These are phyloP conservation scores for Coniochaeta hoffmannii DNA, from an alignment of 2,329 filamentous ascomycete genomes.

Conservation along the genomic window DNA sequence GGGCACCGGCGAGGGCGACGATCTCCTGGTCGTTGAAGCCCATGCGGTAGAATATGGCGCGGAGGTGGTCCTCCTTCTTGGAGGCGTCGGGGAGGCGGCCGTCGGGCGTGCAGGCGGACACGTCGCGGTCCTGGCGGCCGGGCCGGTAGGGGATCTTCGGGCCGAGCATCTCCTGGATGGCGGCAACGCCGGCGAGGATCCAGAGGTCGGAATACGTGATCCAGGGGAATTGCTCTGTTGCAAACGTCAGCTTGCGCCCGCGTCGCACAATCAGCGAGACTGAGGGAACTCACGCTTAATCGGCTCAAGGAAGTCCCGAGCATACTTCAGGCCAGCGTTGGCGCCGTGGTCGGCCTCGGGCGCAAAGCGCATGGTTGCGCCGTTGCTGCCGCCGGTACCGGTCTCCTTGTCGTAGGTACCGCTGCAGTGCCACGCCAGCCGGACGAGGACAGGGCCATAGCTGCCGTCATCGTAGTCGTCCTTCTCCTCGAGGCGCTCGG, in stretches of 20 bases:
- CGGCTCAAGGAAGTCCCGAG: slow-evolving; percentile 88
- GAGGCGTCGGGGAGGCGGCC: slow-evolving; percentile 69
- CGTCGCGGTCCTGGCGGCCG: slow-evolving; percentile 73
- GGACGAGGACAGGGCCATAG: slow-evolving; percentile 85
- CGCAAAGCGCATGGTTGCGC: slow-evolving; percentile 91
- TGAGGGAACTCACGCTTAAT: slow-evolving; percentile 60
- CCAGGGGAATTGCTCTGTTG: slow-evolving; percentile 75
- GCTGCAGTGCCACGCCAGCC: slow-evolving; percentile 89
- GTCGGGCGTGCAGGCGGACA: slow-evolving; percentile 83
- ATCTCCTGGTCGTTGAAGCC: slow-evolving; percentile 97
- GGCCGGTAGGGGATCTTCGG: slow-evolving; percentile 83
- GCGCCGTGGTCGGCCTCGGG: slow-evolving; percentile 87
- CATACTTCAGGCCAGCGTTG: slow-evolving; percentile 81
- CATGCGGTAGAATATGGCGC: slow-evolving; percentile 93
- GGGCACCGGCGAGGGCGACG: slow-evolving; percentile 78
- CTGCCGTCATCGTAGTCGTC: slow-evolving; percentile 95
- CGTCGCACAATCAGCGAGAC: not conserved
- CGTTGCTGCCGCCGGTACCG: slow-evolving; percentile 86
- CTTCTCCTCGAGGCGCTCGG: slow-evolving; percentile 72
- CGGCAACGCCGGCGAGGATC: slow-evolving; percentile 79
- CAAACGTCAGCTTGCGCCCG: slow-evolving; percentile 12
- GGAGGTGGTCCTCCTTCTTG: slow-evolving; percentile 74
- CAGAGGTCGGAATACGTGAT: slow-evolving; percentile 95
- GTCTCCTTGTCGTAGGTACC: slow-evolving; percentile 89
- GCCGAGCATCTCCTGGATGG: slow-evolving; percentile 93